These are phyloP conservation scores for Cutaneotrichosporon cyanovorans DNA, from an alignment of 1,284 basidiomycete genomes.

Conservation along the genomic window DNA sequence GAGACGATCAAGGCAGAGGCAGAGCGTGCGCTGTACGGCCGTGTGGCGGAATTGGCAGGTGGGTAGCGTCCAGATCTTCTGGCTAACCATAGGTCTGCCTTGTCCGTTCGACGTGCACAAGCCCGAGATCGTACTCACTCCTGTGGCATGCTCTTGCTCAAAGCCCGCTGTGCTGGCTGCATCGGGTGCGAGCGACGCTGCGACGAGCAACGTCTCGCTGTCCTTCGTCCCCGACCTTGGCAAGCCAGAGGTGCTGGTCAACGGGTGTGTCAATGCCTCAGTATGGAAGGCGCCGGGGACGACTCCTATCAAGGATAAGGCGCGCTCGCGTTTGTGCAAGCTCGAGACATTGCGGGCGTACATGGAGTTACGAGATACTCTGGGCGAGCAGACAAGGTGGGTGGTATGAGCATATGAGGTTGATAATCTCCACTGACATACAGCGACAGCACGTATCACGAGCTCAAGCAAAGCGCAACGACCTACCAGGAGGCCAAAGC, in stretches of 20 bases:
- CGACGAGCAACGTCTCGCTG: slow-evolving; percentile 16
- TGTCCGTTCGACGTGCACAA: slow-evolving; percentile 40
- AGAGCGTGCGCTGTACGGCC: slow-evolving; percentile 50
- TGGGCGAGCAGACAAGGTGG: slow-evolving; percentile 5
- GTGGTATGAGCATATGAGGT: not conserved
- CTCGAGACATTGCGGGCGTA: slow-evolving; percentile 49
- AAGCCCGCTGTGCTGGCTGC: slow-evolving; percentile 1
- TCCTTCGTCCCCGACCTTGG: slow-evolving; percentile 44
- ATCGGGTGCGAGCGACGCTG: slow-evolving; percentile 15
- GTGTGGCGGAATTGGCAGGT: slow-evolving; percentile 18
- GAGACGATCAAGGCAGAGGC: slow-evolving; percentile 50
- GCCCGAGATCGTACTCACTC: slow-evolving; percentile 49
- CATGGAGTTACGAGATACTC: slow-evolving; percentile 15
- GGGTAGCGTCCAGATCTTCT: no score
- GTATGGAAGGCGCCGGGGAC: slow-evolving; percentile 33
- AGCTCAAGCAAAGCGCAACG: slow-evolving; percentile 41
- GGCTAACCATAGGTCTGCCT: slow-evolving; percentile 6
- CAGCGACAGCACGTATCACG: slow-evolving; percentile 39
- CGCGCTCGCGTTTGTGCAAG: slow-evolving; percentile 28
- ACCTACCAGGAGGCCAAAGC: slow-evolving; percentile 52
- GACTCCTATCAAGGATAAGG: slow-evolving; percentile 21
- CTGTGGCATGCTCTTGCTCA: slow-evolving; percentile 34
- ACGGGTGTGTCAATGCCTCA: slow-evolving; percentile 13
- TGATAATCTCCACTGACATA: no score
- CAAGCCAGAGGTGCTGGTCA: slow-evolving; percentile 52